Base-by-base conservation (phyloP, 169 alveolate species). In the Babesia sp. region DNA sequence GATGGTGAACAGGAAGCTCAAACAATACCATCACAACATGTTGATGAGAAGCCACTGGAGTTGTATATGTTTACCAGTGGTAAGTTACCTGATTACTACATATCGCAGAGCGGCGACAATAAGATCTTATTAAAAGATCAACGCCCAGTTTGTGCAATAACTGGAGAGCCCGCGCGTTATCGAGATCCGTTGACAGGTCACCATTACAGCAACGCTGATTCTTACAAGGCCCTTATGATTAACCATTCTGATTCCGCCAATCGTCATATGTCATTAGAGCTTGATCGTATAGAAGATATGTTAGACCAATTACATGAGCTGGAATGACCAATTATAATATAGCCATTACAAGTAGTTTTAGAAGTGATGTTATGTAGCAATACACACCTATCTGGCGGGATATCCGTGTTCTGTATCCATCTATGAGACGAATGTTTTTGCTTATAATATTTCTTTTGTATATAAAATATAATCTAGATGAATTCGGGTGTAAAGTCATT, bases 61-160 rank as follows among this genome's bases (percentile, higher is more conserved):
- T 56, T 81, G 50, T 81, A 72, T 44, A 71, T 81, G 84, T 81
- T 81, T 50, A 81, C 89, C 53, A 81, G 78, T 20, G 89, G 89
- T 28, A 71, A 72, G 53, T 28, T 72, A 12, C 89, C 89, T 12
- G 89, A 71, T 28, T 71, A 46, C 48, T 81, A 81, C 56, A 59
- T 3, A 29, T 18, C 50, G 45, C 61, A 33, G 4, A 54, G 6
- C 46, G 69, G 22, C 18, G 64, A 18, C 26, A 18, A 31, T 24
- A n/a, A 18, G 24, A 11, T 20, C 9, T 31, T 20, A 12, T 24
- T 26, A 53, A 18, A 1, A 14, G 28, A 6, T 36, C 41, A 41
- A 7, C 16, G 24, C 63, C 87, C 82, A 3, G 34, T 37, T 18
- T 72, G 89, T 55, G 84, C 80, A 44, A 71, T 71, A 14, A 73